These are phyloP conservation scores for Chiua virens DNA, from an alignment of 768 basidiomycete genomes.

Conservation along the genomic window DNA sequence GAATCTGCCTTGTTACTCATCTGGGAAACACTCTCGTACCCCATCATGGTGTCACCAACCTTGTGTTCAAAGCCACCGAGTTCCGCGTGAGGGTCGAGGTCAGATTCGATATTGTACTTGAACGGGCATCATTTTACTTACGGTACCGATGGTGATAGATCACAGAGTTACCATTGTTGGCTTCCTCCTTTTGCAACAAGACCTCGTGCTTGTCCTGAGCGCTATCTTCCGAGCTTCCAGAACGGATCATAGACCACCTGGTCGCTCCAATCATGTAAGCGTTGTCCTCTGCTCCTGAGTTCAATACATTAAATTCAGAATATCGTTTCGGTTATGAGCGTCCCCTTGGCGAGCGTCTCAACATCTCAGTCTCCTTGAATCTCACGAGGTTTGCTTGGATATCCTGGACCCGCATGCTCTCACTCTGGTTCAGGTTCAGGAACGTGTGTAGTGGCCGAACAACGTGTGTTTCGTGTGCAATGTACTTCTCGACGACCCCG, in stretches of 20 bases:
- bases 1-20: background rate
- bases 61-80: slow-evolving; percentile 16
- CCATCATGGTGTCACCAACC: slow-evolving; percentile 1
- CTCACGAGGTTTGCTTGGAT: background rate
- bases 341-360: slow-evolving; percentile 6
- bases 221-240: slow-evolving; percentile 26
- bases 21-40: background rate
- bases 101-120: slow-evolving; percentile 19
- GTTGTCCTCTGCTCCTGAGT: background rate
- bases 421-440: background rate
- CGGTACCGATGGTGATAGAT: slow-evolving; percentile 31
- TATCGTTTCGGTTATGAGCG: slow-evolving; percentile 6
- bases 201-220: slow-evolving; percentile 18
- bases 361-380: background rate
- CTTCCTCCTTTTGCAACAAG: slow-evolving; percentile 14
- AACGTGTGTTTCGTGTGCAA: slow-evolving; percentile 20
- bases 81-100: slow-evolving; percentile 24
- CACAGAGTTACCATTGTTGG: slow-evolving; percentile 22
- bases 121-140: slow-evolving; percentile 31
- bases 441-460: background rate
- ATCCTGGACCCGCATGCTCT: background rate
- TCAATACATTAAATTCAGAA: background rate
- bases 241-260: slow-evolving; percentile 21
- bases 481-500: background rate
- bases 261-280: slow-evolving; percentile 19